Conservation (phyloP, 2,329 filamentous ascomycete species). For the Apiospora pterosperma region DNA sequence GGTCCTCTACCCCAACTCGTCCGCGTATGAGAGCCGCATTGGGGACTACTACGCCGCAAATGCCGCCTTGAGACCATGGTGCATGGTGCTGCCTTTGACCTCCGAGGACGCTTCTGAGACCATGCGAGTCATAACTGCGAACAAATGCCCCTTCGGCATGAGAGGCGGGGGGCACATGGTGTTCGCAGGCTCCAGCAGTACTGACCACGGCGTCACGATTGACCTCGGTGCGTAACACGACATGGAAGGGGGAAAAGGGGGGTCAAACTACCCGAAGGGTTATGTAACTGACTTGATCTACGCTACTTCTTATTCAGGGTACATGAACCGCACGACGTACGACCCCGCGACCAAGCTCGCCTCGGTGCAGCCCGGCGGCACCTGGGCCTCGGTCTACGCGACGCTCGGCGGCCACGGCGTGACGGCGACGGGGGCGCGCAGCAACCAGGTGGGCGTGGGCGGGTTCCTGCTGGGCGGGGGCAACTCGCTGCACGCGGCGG, state of each 20-base stretch:
- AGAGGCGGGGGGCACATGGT: conserved; percentile 26
- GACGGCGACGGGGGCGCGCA: conserved; percentile 21
- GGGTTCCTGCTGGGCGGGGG: conserved; percentile 24
- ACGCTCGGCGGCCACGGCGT: conserved; percentile 1
- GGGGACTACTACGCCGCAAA: conserved; percentile 33
- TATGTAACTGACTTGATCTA: no score
- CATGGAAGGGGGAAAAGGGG: no score
- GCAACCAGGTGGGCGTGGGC: conserved; percentile 19
- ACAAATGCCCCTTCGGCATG: conserved; percentile 34
- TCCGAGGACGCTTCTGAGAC: conserved; percentile 32
- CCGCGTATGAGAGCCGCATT: conserved; percentile 16
- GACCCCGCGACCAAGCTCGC: conserved; percentile 24
- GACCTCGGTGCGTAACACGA: conserved; percentile 6
- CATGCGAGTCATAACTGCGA: conserved; percentile 28
- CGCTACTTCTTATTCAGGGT: background rate
- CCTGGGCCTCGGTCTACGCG: conserved; percentile 20
- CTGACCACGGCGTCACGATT: conserved; percentile 12
- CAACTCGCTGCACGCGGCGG: conserved; percentile 16
- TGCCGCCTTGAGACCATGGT: conserved; percentile 32
- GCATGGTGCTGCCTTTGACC: conserved; percentile 30
- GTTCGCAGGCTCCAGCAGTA: conserved; percentile 18
- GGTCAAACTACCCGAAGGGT: no score
- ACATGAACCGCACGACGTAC: conserved; percentile 28
- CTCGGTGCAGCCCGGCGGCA: conserved; percentile 23
- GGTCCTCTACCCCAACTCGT: background rate